Conservation (phyloP, 345 rosid species). For the Sonneratia alba region DNA sequence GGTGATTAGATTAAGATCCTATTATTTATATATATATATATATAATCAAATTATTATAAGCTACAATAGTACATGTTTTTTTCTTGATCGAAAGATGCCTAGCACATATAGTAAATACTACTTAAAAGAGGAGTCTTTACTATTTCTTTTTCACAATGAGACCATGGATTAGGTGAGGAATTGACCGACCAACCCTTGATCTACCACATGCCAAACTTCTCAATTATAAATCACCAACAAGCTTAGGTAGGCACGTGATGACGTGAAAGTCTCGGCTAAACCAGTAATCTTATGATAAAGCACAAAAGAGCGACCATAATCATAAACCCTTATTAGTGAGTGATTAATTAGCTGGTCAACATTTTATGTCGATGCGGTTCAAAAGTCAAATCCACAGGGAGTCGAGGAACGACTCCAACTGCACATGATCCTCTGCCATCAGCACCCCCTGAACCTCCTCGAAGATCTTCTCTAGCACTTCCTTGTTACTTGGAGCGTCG, state of each 20-base stretch:
- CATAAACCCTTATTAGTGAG: background rate
- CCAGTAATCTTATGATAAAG: background rate
- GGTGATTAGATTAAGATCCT: too few species aligned
- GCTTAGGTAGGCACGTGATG: too few species aligned
- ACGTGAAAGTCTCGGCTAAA: background rate
- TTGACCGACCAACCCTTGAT: background rate
- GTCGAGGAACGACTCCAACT: slow-evolving; percentile 7
- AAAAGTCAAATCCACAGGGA: slow-evolving; percentile 3
- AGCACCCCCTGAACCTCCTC: slow-evolving; percentile 17
- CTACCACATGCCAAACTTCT: background rate
- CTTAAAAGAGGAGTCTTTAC: too few species aligned
- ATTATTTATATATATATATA: too few species aligned
- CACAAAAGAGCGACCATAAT: too few species aligned
- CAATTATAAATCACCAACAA: too few species aligned
- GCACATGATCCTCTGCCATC: slow-evolving; percentile 3
- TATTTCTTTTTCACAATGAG: too few species aligned
- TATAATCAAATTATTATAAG: too few species aligned
- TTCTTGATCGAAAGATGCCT: too few species aligned
- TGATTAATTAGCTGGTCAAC: background rate
- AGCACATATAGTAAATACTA: too few species aligned
- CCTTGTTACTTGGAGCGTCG: background rate
- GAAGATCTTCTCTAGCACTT: slow-evolving; percentile 13
- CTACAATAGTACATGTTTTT: too few species aligned
- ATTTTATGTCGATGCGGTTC: background rate
- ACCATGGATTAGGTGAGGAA: too few species aligned